Percentiles rank a stretch among this genome's conserved stretches.
Conservation (phyloP, 768 basidiomycete species). For the Trametopsis cervina region DNA sequence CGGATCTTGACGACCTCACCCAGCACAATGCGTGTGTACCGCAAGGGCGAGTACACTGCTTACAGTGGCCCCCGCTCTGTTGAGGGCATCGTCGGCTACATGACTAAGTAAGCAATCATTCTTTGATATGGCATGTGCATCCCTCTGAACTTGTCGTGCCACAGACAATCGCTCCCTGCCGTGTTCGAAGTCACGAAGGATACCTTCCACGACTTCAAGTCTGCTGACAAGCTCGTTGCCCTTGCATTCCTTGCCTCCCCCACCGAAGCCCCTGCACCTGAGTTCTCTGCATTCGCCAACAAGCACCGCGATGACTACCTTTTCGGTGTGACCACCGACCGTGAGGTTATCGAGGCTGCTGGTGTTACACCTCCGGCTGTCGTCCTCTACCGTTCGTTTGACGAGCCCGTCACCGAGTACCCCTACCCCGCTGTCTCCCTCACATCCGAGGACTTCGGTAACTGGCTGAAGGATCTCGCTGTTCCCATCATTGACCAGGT, state of each 20-base stretch:
- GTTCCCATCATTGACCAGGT: slow-evolving; percentile 90
- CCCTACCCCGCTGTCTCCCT: slow-evolving; percentile 54
- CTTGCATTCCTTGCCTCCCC: slow-evolving; percentile 78
- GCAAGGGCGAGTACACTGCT: slow-evolving; percentile 70
- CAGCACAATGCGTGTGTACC: slow-evolving; percentile 90
- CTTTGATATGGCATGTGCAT: background rate
- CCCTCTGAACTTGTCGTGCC: slow-evolving; percentile 9
- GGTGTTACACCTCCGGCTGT: slow-evolving; percentile 78
- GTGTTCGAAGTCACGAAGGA: slow-evolving; percentile 73
- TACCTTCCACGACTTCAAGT: slow-evolving; percentile 80
- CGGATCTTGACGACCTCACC: background rate
- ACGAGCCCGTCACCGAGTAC: slow-evolving; percentile 70
- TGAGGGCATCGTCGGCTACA: slow-evolving; percentile 94
- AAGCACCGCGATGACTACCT: slow-evolving; percentile 89
- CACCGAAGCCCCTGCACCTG: slow-evolving; percentile 59
- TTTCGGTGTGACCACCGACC: slow-evolving; percentile 81
- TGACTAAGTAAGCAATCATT: slow-evolving; percentile 69
- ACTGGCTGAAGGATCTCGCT: slow-evolving; percentile 78
- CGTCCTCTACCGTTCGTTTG: slow-evolving; percentile 88
- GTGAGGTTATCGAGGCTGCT: slow-evolving; percentile 57
- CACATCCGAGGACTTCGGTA: slow-evolving; percentile 54
- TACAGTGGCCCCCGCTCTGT: slow-evolving; percentile 89
- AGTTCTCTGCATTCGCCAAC: slow-evolving; percentile 78
- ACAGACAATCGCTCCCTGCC: slow-evolving; percentile 88
- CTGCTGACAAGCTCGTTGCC: slow-evolving; percentile 84